Conservation (phyloP, 2,329 filamentous ascomycete genomes). For the Colletotrichum kahawae region DNA sequence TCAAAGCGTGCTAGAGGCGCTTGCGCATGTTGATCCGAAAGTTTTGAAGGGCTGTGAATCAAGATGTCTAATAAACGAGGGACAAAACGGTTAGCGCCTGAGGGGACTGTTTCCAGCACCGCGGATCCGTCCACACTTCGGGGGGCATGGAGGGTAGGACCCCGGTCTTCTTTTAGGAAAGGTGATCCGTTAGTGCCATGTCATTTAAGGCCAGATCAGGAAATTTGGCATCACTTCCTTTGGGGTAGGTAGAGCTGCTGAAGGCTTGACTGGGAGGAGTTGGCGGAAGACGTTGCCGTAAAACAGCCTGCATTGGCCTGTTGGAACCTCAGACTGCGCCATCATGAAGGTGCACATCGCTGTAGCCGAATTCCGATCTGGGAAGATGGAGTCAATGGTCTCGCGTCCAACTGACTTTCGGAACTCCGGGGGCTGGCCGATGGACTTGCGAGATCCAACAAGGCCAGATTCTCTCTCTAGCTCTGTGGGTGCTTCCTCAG, state of each 20-base stretch:
- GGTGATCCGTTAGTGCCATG: slow-evolving; percentile 5
- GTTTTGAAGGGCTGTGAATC: neutral
- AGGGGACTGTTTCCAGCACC: neutral
- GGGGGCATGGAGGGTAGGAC: slow-evolving; percentile 1
- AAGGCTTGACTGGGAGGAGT: neutral
- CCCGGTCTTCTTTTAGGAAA: slow-evolving; percentile 12
- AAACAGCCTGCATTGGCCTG: neutral
- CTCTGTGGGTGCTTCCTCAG: neutral
- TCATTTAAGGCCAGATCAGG: neutral
- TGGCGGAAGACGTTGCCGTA: slow-evolving; percentile 6
- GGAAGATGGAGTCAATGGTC: neutral
- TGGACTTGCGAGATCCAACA: neutral
- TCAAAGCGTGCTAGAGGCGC: neutral
- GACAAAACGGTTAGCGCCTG: neutral
- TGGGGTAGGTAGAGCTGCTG: neutral
- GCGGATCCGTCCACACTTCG: neutral
- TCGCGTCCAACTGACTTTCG: neutral
- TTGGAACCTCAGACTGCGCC: neutral
- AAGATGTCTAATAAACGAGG: neutral
- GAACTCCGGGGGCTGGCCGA: neutral
- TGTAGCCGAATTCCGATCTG: neutral
- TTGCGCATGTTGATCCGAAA: neutral
- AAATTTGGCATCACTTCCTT: neutral
- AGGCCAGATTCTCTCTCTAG: neutral
- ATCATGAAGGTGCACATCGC: neutral